Conservation (phyloP, 148 eudicot genomes). For the Nepenthes mirabilis region DNA sequence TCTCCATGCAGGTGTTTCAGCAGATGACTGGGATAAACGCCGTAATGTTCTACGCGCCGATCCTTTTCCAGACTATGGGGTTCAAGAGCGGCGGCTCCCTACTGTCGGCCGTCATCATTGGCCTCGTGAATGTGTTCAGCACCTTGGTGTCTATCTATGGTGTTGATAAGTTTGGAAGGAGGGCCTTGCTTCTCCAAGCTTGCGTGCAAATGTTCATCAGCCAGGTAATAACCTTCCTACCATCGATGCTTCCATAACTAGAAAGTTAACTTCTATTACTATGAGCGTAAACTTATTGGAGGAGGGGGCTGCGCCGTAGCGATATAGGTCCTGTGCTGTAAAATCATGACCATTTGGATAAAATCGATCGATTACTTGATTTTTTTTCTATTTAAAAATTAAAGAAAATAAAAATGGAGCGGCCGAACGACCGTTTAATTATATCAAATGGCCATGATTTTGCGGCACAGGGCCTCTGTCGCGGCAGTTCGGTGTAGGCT, state of each 20-base stretch:
- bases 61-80: conserved; percentile 41
- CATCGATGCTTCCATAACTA: too few species aligned
- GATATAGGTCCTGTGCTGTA: background rate
- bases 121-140: conserved; percentile 22
- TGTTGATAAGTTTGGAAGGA: conserved; percentile 39
- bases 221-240: conserved; percentile 16
- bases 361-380: background rate
- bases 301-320: background rate
- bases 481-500: too few species aligned
- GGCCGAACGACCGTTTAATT: too few species aligned
- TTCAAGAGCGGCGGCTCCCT: conserved; percentile 27
- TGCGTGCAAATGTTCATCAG: conserved; percentile 40
- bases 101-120: conserved; percentile 31
- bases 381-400: background rate
- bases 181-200: conserved; percentile 42
- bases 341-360: background rate
- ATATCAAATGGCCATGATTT: too few species aligned
- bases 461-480: too few species aligned
- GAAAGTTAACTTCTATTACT: too few species aligned
- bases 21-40: conserved; percentile 51
- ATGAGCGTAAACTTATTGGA: too few species aligned
- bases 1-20: conserved; percentile 31
- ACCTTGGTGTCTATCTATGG: conserved; percentile 27
- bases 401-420: too few species aligned
- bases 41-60: conserved; percentile 48